Evolutionary conservation across 331 rosid species (phyloP).

Genomic region (Quercus tomentella): DNA sequence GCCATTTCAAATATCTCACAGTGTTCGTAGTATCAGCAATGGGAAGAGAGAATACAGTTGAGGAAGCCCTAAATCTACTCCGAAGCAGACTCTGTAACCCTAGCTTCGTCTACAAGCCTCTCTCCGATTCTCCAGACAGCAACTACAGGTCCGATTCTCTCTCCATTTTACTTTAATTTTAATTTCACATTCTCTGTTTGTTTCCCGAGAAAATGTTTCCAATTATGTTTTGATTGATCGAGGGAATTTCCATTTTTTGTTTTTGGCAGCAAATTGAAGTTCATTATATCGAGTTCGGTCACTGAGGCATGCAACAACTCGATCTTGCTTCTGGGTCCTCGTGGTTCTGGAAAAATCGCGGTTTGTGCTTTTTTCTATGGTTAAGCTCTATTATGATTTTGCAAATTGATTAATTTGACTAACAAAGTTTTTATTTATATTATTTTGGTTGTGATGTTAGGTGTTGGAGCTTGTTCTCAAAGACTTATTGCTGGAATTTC

Average conservation of each 20-base stretch:
- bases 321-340: constrained; percentile 84
- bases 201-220: constrained; percentile 3
- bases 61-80: constrained; percentile 51
- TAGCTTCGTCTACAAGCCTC: constrained; percentile 43
- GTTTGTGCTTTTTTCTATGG: constrained; percentile 31
- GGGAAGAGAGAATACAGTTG: constrained; percentile 43
- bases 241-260: not conserved
- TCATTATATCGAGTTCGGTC: constrained; percentile 72
- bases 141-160: constrained; percentile 46
- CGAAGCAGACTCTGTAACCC: constrained; percentile 62
- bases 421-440: not conserved
- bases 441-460: constrained; percentile 27
- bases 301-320: constrained; percentile 90
- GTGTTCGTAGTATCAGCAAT: not conserved
- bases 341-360: constrained; percentile 79
- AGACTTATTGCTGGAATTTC: constrained; percentile 58
- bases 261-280: constrained; percentile 64
- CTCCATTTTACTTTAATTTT: not conserved
- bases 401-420: not conserved
- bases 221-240: not conserved
- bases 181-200: not conserved
- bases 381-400: not conserved
- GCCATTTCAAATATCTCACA: constrained; percentile 25
- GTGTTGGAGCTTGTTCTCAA: constrained; percentile 76
- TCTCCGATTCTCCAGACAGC: constrained; percentile 46